Base-by-base conservation (phyloP, 2,329 filamentous ascomycete species). In the Pestalotiopsis sp. region DNA sequence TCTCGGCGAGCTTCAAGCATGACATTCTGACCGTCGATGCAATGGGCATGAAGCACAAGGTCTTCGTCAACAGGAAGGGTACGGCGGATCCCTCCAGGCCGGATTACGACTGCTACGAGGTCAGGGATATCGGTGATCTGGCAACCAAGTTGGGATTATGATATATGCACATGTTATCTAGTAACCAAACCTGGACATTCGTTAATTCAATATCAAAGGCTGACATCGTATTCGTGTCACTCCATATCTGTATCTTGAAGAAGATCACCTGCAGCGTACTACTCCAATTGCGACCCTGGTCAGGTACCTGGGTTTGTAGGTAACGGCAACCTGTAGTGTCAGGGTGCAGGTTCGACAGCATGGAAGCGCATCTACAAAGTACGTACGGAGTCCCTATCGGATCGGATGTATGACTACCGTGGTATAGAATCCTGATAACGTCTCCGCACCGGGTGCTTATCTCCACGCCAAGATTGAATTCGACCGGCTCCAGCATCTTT, bases 41-140 rank as follows among this genome's bases (percentile, higher is more conserved):
- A 11, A 61, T 61, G 57, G 57, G 57, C 2, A 61, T 61, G 57
- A 61, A 61, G 14, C 57, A 61, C 31, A 61, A 61, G 57, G 57
- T 27, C 13, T 61, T 61, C n/a, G 57, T 61, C 6, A 61, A 61
- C 25, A 61, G 57, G 57, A 27, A 61, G 20, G 57, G 57, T 7
- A 61, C 11, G 23, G 57, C 57, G 57, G 57, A 61, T 38, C 20
- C 23, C 57, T 61, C 57, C 13, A 61, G 23, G n/a, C 57, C 23
- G 23, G 57, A 27, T 9, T 61, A 14, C 31, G 20, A 61, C 31
- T 61, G 57, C 20, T 61, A 61, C 4, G 57, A 61, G 25, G 57
- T 61, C 57, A 61, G 57, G 20, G 57, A 61, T 61, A 61, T 61
- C 14, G 57, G 57, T 6, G 57, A 61, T 61, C 31, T 61, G 11